phyloP scores from a whole-genome alignment of 2,329 filamentous ascomycete species.

The Neofusicoccum laricinum region DNA sequence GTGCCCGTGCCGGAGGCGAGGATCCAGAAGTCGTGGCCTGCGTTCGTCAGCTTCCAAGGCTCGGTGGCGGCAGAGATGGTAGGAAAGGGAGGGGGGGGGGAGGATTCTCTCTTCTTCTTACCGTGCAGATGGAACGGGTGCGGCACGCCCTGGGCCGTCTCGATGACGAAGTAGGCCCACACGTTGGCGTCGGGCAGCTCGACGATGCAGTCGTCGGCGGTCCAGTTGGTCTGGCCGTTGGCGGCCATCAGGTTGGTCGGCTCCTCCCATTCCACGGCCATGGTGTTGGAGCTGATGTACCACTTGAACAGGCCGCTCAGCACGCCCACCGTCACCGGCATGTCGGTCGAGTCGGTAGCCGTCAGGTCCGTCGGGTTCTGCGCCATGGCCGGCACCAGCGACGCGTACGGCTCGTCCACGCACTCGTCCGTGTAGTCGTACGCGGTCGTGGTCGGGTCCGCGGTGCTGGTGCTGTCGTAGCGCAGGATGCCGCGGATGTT shows the following conservation, averaged over 20 bases:
- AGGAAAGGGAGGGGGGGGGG: no score
- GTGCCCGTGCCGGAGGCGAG: conserved; percentile 35
- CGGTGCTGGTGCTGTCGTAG: conserved; percentile 35
- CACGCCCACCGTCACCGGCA: conserved; percentile 25
- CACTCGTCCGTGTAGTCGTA: conserved; percentile 33
- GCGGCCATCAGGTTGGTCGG: conserved; percentile 43
- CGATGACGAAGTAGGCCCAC: conserved; percentile 26
- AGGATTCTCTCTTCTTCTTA: neutral
- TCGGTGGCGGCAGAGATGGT: no score
- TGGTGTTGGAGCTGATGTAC: conserved; percentile 44
- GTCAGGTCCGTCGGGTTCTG: conserved; percentile 21
- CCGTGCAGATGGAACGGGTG: conserved; percentile 28
- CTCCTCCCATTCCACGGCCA: conserved; percentile 47
- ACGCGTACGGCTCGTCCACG: conserved; percentile 34
- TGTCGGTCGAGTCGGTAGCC: conserved; percentile 21
- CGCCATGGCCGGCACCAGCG: conserved; percentile 38
- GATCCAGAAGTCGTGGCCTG: conserved; percentile 55
- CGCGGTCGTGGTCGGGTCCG: conserved; percentile 33
- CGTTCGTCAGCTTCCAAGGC: neutral
- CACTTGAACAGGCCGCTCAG: conserved; percentile 28
- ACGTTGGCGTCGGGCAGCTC: conserved; percentile 19
- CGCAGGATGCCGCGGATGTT: conserved; percentile 39
- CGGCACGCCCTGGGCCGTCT: conserved; percentile 22
- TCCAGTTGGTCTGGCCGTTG: conserved; percentile 25
- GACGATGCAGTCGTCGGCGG: conserved; percentile 22